These are phyloP conservation scores for Guyanaporus albipodus DNA, from an alignment of 768 basidiomycete genomes.

Conservation along the genomic window DNA sequence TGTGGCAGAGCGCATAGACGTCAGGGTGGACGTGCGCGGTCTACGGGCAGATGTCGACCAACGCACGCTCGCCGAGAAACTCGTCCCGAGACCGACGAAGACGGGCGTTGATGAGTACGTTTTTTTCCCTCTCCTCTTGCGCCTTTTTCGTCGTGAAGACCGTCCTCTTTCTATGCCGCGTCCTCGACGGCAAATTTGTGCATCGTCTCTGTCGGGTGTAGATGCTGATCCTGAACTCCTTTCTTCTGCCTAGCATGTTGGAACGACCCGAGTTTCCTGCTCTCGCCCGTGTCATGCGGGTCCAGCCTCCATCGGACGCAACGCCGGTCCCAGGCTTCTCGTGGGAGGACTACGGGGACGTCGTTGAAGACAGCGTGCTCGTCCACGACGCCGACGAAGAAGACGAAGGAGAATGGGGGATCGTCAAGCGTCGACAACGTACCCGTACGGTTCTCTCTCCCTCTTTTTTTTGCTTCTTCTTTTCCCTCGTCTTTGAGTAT, in stretches of 20 bases:
- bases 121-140: neutral
- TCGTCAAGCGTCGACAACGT: slow-evolving; percentile 56
- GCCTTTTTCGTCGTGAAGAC: neutral
- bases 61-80: slow-evolving; percentile 55
- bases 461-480: neutral
- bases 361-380: slow-evolving; percentile 35
- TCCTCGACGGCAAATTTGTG: too few species aligned
- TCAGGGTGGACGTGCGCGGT: slow-evolving; percentile 29
- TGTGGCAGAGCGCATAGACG: slow-evolving; percentile 31
- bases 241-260: slow-evolving; percentile 47
- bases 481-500: too few species aligned
- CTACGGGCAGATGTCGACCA: slow-evolving; percentile 24
- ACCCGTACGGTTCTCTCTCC: slow-evolving; percentile 33
- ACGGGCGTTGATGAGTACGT: slow-evolving; percentile 71
- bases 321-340: slow-evolving; percentile 62
- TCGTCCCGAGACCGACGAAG: slow-evolving; percentile 60
- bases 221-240: slow-evolving; percentile 5
- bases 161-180: too few species aligned
- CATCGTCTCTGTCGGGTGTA: too few species aligned
- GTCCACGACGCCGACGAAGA: slow-evolving; percentile 64
- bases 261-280: slow-evolving; percentile 51
- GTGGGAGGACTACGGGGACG: slow-evolving; percentile 78
- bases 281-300: slow-evolving; percentile 66
- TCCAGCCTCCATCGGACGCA: slow-evolving; percentile 54
- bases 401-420: slow-evolving; percentile 74